Evolutionary conservation across 345 rosid species (phyloP), one percentile per base, ranked within the genome.

Genomic region (Jatropha curcas): DNA sequence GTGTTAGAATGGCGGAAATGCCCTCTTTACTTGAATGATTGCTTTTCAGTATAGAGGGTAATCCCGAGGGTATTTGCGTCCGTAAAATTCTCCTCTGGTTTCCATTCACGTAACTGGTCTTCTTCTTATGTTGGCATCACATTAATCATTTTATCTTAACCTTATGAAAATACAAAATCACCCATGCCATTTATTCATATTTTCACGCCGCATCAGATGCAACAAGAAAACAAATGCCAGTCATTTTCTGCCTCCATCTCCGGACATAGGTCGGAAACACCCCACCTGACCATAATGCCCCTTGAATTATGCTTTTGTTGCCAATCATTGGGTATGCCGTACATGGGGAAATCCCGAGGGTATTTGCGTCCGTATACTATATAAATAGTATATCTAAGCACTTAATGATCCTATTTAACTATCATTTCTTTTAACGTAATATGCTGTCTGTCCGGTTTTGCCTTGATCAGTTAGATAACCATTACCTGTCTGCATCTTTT

Each of bases 11-110:
- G 86, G 74, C 90, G 80, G 67, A 72, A 77, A 48, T 63, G 67
- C 50, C 67, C 67, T 14, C 24, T 50, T 4, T 24, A 27, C 50
- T 63, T 39, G 63, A 84, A 82, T 87, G 82, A 87, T 83, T 84
- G 85, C 76, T 27, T 30, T 57, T 67, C 74, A 56, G 70, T 81
- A 61, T 69, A 14, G 60, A 84, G 63, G 77, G 79, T 60, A 81
- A 86, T 86, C 84, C 86, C 88, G 85, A 85, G 87, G 87, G 87
- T 79, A 85, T 81, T 87, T 81, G 41, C 58, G 87, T 86, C 90
- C 84, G 74, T 67, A 71, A 51, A 68, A 20, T 10, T 55, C 25
- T 17, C 20, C 62, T 20, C 2, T 28, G 4, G 10, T 61, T 77
- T 53, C 77, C 70, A 34, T 65, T 63, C 39, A 65, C 80, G 77